Conservation (phyloP, 306 rosid species). For the Cicer judaicum region DNA sequence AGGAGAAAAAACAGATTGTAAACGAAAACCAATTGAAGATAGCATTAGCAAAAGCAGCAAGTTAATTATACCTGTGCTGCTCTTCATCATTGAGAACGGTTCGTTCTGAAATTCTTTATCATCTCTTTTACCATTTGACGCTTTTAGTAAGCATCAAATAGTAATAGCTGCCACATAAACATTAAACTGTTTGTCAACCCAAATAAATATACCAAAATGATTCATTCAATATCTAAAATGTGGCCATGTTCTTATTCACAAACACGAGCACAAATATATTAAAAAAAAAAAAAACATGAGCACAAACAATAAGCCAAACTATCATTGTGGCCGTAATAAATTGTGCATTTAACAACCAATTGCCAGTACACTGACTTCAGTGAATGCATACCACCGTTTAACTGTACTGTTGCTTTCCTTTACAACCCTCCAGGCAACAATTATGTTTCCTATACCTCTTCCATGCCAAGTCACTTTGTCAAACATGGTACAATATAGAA, state of each 20-base stretch:
- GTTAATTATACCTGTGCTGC: conserved; percentile 65
- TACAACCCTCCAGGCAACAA: conserved; percentile 70
- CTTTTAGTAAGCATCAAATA: conserved; percentile 72
- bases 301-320: conserved; percentile 31
- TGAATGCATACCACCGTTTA: conserved; percentile 76
- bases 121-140: conserved; percentile 59
- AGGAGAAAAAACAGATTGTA: background rate
- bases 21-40: conserved; percentile 20
- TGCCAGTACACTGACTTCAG: conserved; percentile 49
- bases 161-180: conserved; percentile 68
- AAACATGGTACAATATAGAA: conserved; percentile 54
- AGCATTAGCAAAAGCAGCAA: conserved; percentile 33
- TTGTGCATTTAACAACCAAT: conserved; percentile 1
- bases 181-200: conserved; percentile 38
- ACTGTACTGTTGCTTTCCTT: conserved; percentile 77
- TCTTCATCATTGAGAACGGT: conserved; percentile 88
- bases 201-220: background rate
- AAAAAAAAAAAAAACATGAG: background rate
- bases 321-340: background rate
- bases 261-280: background rate
- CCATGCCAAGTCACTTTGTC: conserved; percentile 66
- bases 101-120: conserved; percentile 68
- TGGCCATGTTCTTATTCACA: conserved; percentile 33
- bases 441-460: conserved; percentile 61
- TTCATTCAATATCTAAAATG: conserved; percentile 10